Conservation (phyloP, 2,329 filamentous ascomycete species). For the Macroventuria anomochaeta region DNA sequence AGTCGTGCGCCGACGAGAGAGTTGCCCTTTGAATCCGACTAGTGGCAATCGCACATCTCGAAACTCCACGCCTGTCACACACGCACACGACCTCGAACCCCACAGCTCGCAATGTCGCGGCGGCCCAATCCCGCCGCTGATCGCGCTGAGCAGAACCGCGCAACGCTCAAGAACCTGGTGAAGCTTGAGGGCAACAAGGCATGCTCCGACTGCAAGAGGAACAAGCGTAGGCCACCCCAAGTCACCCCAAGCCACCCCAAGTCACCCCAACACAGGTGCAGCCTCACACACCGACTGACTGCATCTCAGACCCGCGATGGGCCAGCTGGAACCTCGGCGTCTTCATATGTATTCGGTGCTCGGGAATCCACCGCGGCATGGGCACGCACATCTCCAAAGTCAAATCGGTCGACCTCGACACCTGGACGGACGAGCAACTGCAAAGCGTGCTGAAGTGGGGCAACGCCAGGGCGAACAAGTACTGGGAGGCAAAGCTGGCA, state of each 20-base stretch:
- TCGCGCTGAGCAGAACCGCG: conserved; percentile 89
- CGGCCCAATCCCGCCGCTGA: conserved; percentile 81
- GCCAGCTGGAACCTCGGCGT: conserved; percentile 98
- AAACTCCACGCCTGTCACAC: not conserved
- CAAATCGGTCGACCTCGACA: conserved; percentile 96
- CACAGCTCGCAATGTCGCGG: conserved; percentile 71
- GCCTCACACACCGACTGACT: conserved; percentile 30
- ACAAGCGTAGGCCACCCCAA: conserved; percentile 75
- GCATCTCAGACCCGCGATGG: conserved; percentile 86
- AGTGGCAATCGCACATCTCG: not conserved
- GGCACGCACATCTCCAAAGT: conserved; percentile 98
- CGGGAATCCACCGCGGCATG: conserved; percentile 98
- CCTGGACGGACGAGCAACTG: conserved; percentile 98
- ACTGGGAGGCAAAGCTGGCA: conserved; percentile 96
- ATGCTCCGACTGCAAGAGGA: conserved; percentile 98
- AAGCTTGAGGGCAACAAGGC: conserved; percentile 96
- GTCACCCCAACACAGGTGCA: not conserved
- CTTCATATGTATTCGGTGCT: conserved; percentile 97
- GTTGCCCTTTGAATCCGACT: not conserved
- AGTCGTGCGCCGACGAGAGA: conserved; percentile 1
- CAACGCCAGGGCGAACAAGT: conserved; percentile 93
- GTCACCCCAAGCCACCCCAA: too few relatives aligned
- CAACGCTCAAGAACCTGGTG: conserved; percentile 90
- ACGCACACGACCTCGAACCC: conserved; percentile 18
- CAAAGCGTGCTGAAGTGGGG: conserved; percentile 95